Base-by-base conservation (phyloP, 345 rosid species). In the Pseudoturritis turrita region DNA sequence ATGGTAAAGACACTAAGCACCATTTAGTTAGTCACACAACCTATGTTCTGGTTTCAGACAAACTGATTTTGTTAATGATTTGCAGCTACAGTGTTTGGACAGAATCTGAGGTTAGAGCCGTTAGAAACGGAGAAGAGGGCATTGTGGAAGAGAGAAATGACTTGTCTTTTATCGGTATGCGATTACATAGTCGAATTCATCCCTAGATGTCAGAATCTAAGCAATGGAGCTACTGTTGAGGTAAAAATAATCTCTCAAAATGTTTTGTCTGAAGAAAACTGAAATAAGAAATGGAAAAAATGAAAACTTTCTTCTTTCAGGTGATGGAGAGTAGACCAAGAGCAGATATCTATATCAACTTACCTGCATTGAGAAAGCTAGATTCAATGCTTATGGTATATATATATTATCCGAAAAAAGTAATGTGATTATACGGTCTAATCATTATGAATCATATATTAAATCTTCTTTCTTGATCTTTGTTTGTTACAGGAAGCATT, bases 21-120 rank as follows among this genome's bases (percentile, higher is more conserved):
- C n/a, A n/a, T n/a, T 47, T 46, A 14, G 3, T 37, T 37, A 28
- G 36, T 8, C 12, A 45, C 57, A 58, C 59, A 70, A n/a, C 21
- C 29, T 41, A 28, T 50, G 35, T 39, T 70, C 51, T 49, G 28
- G 47, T 70, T 49, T 44, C 35, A 33, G 15, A 22, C 25, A 57
- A 9, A 0, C 55, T 56, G 58, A 66, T 65, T 54, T 41, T 54
- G n/a, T n/a, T 3, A 3, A 33, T 50, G 70, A 61, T 67, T n/a
- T 76, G 77, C 85, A 95, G 99, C 99, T 11, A 88, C 99, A 23
- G 89, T 88, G 26, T 95, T 91, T 71, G 99, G 99, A 26, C 97
- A 95, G 71, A 87, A 82, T 71, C 65, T 88, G 85, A 83, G 88
- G 65, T 76, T 95, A 66, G 97, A 88, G 67, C 99, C 97, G 3